Percentiles rank a stretch among this genome's conserved stretches.
These are phyloP conservation scores for Onygenales sp. DNA, from an alignment of 2,329 filamentous ascomycete species.

Conservation along the genomic window DNA sequence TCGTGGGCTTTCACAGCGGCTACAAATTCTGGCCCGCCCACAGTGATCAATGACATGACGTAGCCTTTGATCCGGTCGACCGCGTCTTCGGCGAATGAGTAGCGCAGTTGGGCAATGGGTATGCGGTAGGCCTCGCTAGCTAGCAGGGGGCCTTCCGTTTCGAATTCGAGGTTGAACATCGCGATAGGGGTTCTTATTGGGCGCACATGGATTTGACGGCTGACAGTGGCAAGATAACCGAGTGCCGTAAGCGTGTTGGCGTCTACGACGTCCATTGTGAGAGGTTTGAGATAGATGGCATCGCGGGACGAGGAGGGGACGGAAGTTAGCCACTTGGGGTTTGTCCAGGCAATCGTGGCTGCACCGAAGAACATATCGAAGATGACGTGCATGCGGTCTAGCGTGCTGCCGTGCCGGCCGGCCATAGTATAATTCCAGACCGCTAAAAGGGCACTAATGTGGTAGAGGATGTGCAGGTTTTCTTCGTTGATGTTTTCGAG, in stretches of 20 bases:
- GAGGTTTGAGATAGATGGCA: neutral
- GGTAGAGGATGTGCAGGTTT: slow-evolving; percentile 19
- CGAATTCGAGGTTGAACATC: neutral
- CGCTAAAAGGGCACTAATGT: slow-evolving; percentile 21
- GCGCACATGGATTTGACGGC: slow-evolving; percentile 6
- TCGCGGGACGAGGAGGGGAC: slow-evolving; percentile 1
- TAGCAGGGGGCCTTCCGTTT: neutral
- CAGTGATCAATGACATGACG: slow-evolving; percentile 21
- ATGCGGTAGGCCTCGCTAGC: slow-evolving; percentile 11
- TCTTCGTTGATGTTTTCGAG: slow-evolving; percentile 20
- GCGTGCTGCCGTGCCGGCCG: slow-evolving; percentile 10
- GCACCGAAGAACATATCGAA: slow-evolving; percentile 16
- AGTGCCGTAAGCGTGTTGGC: slow-evolving; percentile 1
- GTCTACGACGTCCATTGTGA: neutral
- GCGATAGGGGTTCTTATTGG: neutral
- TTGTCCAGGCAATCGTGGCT: neutral
- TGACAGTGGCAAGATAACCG: slow-evolving; percentile 7
- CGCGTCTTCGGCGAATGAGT: slow-evolving; percentile 28
- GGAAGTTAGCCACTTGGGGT: neutral
- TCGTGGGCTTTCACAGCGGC: slow-evolving; percentile 17
- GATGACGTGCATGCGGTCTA: slow-evolving; percentile 16
- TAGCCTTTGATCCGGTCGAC: slow-evolving; percentile 23
- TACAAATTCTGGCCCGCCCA: slow-evolving; percentile 22
- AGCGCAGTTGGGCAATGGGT: slow-evolving; percentile 19
- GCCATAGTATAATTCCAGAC: slow-evolving; percentile 21